Evolutionary conservation across 352 stramenopile species (phyloP), one percentile per base, ranked within the genome.

Genomic region (Globisporangium camurandrum): DNA sequence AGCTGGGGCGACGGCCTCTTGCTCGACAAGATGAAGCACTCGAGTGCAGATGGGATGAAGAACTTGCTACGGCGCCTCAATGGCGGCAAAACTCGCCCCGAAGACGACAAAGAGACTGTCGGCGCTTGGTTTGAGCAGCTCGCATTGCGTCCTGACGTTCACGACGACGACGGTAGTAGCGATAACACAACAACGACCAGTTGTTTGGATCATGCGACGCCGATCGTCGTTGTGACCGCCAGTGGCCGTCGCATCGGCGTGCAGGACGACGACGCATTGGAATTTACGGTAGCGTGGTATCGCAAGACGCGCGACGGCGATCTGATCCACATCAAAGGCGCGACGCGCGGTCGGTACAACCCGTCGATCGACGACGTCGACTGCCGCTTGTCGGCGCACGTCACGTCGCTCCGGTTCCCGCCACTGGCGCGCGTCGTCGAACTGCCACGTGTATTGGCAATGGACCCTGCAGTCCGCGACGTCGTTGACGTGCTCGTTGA

Each of bases 61-160:
- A 91, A 72, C 48, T 42, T 91, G 36, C 70, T 91, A 36, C 76
- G 76, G 8, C n/a, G n/a, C n/a, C 86, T 85, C 39, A 91, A 88
- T 43, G 74, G 75, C 0, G 73, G 62, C 31, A 82, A 77, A 17
- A 56, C 55, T 9, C 62, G 69, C 3, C 74, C 74, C 0, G 73
- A 90, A 27, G 69, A 90, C 56, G 79, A 88, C 30, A 61, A 54
- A 9, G 73, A 71, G 7, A 71, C 74, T 1, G 79, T 90, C 10
- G 67, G 64, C 34, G 50, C 51, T 26, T 90, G 75, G 79, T 69
- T 90, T 36, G 58, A 79, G 9, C 62, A 86, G 30, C 50, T 90
- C 23, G 49, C 63, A 8, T 52, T 90, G 0, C 68, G 72, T 30
- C 70, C 73, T 1, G 73, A 76, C 23, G n/a, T n/a, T n/a, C n/a